These are phyloP conservation scores for Kwoniella shivajii DNA, from an alignment of 1,284 basidiomycete genomes.

Conservation along the genomic window DNA sequence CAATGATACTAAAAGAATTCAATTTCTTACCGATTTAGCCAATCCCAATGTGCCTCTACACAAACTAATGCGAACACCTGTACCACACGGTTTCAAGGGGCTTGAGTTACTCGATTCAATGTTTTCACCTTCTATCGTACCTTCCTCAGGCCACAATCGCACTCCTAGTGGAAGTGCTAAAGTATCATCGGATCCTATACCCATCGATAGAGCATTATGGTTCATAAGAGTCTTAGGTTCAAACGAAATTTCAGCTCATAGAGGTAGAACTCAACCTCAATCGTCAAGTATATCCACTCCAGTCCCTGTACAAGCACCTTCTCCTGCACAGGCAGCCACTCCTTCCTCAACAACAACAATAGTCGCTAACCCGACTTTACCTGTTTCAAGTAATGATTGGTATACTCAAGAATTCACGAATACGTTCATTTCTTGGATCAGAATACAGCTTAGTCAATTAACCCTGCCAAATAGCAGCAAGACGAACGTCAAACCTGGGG, in stretches of 20 bases:
- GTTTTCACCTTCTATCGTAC: constrained; percentile 55
- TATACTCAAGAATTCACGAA: constrained; percentile 91
- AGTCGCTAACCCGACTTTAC: constrained; percentile 37
- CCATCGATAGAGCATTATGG: constrained; percentile 88
- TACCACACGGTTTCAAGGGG: constrained; percentile 91
- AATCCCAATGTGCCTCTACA: constrained; percentile 83
- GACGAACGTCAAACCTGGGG: constrained; percentile 59
- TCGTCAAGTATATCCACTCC: constrained; percentile 19
- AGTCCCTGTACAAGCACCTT: constrained; percentile 22
- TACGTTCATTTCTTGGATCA: constrained; percentile 81
- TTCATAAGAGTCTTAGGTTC: constrained; percentile 92
- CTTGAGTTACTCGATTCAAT: constrained; percentile 88
- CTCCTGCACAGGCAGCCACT: constrained; percentile 39
- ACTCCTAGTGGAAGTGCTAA: constrained; percentile 13
- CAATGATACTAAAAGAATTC: constrained; percentile 81
- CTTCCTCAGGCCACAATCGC: constrained; percentile 13
- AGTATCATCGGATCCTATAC: constrained; percentile 66
- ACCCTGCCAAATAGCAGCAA: constrained; percentile 76
- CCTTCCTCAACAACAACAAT: constrained; percentile 42
- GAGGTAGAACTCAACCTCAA: constrained; percentile 39
- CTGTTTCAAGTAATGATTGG: constrained; percentile 69
- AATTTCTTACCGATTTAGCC: constrained; percentile 90
- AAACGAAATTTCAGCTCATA: constrained; percentile 82
- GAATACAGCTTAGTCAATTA: constrained; percentile 84
- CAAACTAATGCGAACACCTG: constrained; percentile 78